Conservation (phyloP, 1,139 yeast genomes). For the Scheffersomyces lignicola region DNA sequence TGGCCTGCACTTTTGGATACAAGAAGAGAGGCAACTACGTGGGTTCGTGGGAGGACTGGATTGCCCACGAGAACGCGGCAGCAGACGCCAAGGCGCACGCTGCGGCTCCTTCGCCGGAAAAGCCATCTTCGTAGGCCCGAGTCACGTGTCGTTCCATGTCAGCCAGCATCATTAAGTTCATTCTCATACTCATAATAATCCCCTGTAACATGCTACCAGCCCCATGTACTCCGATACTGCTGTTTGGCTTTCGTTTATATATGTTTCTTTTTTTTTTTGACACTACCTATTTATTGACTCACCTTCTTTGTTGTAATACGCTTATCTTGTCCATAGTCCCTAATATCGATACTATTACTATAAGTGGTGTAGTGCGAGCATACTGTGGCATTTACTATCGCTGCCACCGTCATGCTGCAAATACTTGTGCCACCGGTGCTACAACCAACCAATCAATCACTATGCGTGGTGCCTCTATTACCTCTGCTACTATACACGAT, state of each 20-base stretch:
- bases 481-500: neutral
- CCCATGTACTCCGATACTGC: neutral
- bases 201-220: neutral
- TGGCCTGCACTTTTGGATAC: constrained; percentile 90
- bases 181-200: neutral
- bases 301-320: neutral
- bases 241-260: neutral
- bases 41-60: constrained; percentile 91
- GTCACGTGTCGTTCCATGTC: no score
- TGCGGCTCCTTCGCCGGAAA: neutral
- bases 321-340: constrained; percentile 3
- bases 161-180: neutral
- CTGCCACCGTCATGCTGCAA: no score
- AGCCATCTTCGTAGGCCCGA: no score
- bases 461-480: neutral
- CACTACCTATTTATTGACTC: neutral
- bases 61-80: constrained; percentile 39
- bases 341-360: neutral
- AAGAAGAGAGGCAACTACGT: constrained; percentile 71
- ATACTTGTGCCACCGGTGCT: no score
- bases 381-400: neutral
- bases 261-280: neutral
- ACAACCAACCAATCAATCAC: no score
- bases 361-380: neutral
- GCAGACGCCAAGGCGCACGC: neutral